Evolutionary conservation across 2,329 filamentous ascomycete genomes (phyloP).

Genomic region (Dactylellina cionopaga): DNA sequence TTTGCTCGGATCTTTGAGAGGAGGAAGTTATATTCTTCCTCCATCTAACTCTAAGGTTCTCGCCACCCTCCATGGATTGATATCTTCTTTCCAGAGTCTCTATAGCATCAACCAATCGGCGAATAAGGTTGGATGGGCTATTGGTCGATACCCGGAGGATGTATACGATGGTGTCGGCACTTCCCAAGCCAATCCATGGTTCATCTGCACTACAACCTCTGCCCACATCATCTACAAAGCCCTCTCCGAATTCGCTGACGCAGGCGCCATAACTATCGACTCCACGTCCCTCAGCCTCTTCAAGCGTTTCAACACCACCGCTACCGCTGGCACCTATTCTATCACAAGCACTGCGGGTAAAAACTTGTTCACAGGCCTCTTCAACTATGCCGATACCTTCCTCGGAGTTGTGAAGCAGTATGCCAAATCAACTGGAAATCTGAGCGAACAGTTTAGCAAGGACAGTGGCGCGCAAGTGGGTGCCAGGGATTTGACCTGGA

Average conservation of each 20-base stretch:
- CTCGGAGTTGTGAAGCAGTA: conserved; percentile 61
- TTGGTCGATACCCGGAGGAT: conserved; percentile 77
- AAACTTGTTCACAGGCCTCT: conserved; percentile 58
- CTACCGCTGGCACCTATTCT: conserved; percentile 29
- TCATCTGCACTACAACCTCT: conserved; percentile 77
- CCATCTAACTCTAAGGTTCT: conserved; percentile 72
- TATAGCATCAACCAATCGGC: conserved; percentile 72
- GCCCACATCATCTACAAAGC: conserved; percentile 84
- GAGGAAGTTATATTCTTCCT: conserved; percentile 80
- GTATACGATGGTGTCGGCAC: conserved; percentile 70
- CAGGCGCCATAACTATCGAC: conserved; percentile 73
- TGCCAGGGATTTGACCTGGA: conserved; percentile 63
- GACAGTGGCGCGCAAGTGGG: conserved; percentile 61
- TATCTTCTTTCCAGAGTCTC: conserved; percentile 77
- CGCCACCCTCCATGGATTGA: conserved; percentile 78
- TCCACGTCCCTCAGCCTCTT: conserved; percentile 55
- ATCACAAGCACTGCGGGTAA: conserved; percentile 20
- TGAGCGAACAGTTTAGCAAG: conserved; percentile 64
- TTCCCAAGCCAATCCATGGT: conserved; percentile 74
- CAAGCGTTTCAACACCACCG: conserved; percentile 27
- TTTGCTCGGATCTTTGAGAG: conserved; percentile 74
- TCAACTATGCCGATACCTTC: conserved; percentile 61
- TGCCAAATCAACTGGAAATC: conserved; percentile 59
- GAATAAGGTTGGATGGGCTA: conserved; percentile 64
- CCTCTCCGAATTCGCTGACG: conserved; percentile 74